Percentiles rank a stretch among this genome's conserved stretches.
Conservation (phyloP, 768 basidiomycete genomes). For the Suillus cothurnatus region DNA sequence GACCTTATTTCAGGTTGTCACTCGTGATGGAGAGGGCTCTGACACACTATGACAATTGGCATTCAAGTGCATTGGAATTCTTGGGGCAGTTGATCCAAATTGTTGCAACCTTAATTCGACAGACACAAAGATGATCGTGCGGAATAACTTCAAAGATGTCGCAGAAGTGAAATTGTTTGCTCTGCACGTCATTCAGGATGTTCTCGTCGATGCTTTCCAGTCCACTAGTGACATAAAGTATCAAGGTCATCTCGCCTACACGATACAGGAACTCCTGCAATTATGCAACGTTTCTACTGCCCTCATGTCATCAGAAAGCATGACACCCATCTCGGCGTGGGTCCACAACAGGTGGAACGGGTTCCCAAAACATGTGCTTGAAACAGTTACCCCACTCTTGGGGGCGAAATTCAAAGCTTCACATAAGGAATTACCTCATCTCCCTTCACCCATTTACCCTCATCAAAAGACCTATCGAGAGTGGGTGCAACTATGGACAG, state of each 20-base stretch:
- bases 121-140: constrained; percentile 69
- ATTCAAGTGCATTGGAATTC: constrained; percentile 87
- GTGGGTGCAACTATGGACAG: constrained; percentile 93
- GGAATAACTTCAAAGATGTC: constrained; percentile 80
- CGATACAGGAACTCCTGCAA: constrained; percentile 86
- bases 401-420: constrained; percentile 64
- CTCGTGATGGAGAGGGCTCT: constrained; percentile 76
- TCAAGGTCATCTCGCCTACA: constrained; percentile 86
- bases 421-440: constrained; percentile 39
- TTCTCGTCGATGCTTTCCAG: constrained; percentile 88
- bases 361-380: constrained; percentile 81
- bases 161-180: constrained; percentile 79
- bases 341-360: constrained; percentile 77
- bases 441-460: constrained; percentile 78
- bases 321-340: constrained; percentile 57
- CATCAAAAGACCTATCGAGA: constrained; percentile 84
- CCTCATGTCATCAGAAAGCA: constrained; percentile 58
- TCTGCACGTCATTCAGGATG: constrained; percentile 79
- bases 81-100: constrained; percentile 96
- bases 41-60: constrained; percentile 70
- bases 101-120: constrained; percentile 68
- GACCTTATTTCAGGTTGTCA: constrained; percentile 66
- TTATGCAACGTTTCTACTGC: constrained; percentile 85
- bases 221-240: constrained; percentile 94
- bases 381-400: constrained; percentile 84